Conservation (phyloP, 495 filamentous ascomycete genomes). For the Xylaria nigripes region DNA sequence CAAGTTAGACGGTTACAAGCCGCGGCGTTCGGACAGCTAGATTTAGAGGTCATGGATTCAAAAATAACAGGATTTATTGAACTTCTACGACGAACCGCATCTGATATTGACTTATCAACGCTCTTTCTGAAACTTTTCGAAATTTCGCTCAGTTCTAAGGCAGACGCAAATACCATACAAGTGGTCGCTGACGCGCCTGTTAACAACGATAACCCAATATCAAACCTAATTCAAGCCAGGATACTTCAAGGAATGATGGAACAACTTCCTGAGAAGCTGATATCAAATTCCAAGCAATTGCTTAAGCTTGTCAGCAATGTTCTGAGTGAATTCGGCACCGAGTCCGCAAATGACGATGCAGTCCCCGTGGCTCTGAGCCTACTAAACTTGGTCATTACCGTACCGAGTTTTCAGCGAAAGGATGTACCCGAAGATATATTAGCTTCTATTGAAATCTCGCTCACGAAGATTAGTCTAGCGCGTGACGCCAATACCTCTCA, state of each 20-base stretch:
- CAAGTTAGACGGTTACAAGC: conserved; percentile 17
- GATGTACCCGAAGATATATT: conserved; percentile 39
- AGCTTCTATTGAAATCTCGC: conserved; percentile 42
- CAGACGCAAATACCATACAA: conserved; percentile 17
- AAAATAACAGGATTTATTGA: conserved; percentile 46
- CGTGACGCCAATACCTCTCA: conserved; percentile 27
- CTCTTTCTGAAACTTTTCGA: conserved; percentile 58
- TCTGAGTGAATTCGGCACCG: conserved; percentile 47
- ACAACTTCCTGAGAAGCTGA: conserved; percentile 45
- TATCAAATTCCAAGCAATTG: conserved; percentile 24
- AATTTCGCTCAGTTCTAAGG: conserved; percentile 44
- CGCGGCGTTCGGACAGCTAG: background rate
- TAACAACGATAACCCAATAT: conserved; percentile 33
- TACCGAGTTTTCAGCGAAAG: conserved; percentile 50
- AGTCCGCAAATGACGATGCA: conserved; percentile 38
- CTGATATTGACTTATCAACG: conserved; percentile 50
- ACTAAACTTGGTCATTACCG: conserved; percentile 57
- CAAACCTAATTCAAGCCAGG: conserved; percentile 51
- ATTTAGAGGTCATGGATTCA: conserved; percentile 18
- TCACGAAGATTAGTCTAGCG: conserved; percentile 35
- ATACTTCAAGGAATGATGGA: conserved; percentile 60
- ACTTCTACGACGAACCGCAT: conserved; percentile 43
- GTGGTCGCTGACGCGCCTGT: conserved; percentile 18
- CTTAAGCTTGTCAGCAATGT: conserved; percentile 56
- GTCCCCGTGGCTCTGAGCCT: conserved; percentile 56